Base-by-base conservation (phyloP, 352 stramenopile species). In the Globisporangium ultimum region DNA sequence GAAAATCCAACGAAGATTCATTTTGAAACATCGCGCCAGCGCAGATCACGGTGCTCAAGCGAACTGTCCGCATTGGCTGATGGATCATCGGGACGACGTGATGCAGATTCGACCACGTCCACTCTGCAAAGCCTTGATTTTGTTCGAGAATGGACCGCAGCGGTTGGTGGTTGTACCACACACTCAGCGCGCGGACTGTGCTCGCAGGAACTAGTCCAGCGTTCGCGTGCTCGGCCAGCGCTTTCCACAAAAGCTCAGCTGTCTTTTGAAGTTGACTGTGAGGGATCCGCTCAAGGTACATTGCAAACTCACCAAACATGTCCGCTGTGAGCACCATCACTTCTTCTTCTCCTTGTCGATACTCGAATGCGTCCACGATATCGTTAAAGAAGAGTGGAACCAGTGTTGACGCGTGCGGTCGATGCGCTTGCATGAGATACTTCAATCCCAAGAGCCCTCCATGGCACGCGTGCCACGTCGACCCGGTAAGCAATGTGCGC, bases 401-500 rank as follows among this genome's bases (percentile, higher is more conserved):
- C 5, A 93, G 58, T 0, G 36, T 52, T 34, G 60, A 36, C 0
- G 80, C 80, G 18, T 91, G 76, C 1, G 20, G 40, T 11, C 45
- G 65, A 51, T 93, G 82, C 17, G 84, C 84, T 56, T 72, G 74
- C 14, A 90, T 58, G 24, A 93, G 74, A 53, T 97, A 98, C 68
- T 97, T 96, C 46, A 97, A 72, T 2, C 89, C 84, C 3, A 98
- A 56, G 1, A 98, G 64, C 13, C 80, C 88, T 20, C 92, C 93
- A 56, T 98, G 90, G 8, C 84, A 83, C 14, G 91, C 77, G 63
- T 98, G 91, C 95, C 95, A 98, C 15, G 78, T 88, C 12, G 71
- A 69, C 41, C 55, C 70, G 60, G 34, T 67, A 17, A 93, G 82
- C 2, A 96, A 60, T 34, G 75, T 76, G 7, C 78, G 70, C 22